A percentile compares a stretch with the other conserved stretches of the same genome.
Evolutionary conservation across 164 flowering plant genomes (phyloP).

Genomic region (Protea cynaroides): DNA sequence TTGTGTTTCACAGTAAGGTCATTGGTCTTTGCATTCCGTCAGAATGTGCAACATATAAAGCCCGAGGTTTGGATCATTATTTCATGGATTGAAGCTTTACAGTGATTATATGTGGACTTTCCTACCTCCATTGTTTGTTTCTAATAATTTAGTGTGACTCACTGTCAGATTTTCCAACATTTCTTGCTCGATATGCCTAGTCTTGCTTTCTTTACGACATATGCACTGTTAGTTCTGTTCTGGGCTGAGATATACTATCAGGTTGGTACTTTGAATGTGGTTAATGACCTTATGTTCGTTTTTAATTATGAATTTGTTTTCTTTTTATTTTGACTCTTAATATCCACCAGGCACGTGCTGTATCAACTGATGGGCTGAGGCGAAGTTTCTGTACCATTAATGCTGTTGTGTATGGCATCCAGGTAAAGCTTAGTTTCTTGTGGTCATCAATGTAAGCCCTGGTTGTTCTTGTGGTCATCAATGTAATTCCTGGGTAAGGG

Average conservation of each 20-base stretch:
- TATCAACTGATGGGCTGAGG: constrained; percentile 82
- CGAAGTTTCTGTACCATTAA: constrained; percentile 76
- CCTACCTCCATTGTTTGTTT: background rate
- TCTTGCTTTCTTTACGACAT: constrained; percentile 90
- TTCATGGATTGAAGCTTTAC: background rate
- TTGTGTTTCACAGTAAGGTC: constrained; percentile 52
- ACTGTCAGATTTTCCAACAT: constrained; percentile 62
- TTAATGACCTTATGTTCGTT: background rate
- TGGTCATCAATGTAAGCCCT: background rate
- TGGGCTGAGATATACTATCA: constrained; percentile 99
- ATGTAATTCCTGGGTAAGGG: background rate
- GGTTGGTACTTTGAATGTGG: constrained; percentile 34
- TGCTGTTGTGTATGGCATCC: constrained; percentile 64
- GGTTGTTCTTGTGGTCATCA: background rate
- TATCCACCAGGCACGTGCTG: constrained; percentile 72
- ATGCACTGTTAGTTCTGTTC: constrained; percentile 83
- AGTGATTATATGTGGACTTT: too few species aligned
- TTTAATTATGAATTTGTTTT: background rate
- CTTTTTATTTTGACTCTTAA: background rate
- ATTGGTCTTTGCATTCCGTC: constrained; percentile 62
- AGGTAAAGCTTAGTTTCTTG: constrained; percentile 42
- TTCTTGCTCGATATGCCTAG: constrained; percentile 87
- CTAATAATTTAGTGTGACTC: background rate
- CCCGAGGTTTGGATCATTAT: constrained; percentile 48
- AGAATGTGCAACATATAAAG: constrained; percentile 46